Conservation (phyloP, 179 eudicot genomes). For the Beta macrorhiza region DNA sequence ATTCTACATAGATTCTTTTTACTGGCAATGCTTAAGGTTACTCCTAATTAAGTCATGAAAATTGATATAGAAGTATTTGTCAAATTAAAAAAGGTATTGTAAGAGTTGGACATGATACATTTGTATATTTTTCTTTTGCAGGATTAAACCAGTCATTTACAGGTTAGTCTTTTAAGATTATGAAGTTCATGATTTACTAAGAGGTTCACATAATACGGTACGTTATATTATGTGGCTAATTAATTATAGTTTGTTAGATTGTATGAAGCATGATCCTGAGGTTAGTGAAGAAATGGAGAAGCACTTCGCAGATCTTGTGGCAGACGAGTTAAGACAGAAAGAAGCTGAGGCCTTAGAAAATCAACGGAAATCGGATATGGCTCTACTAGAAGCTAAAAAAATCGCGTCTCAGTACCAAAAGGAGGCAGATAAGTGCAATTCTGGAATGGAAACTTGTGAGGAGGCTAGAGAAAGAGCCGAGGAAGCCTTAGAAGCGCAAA, state of each 20-base stretch:
- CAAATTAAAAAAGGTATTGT: not conserved
- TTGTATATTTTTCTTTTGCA: constrained; percentile 19
- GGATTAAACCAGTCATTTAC: constrained; percentile 45
- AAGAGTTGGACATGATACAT: not conserved
- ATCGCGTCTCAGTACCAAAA: constrained; percentile 73
- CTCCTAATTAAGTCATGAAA: not conserved
- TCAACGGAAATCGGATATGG: constrained; percentile 55
- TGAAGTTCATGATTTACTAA: not conserved
- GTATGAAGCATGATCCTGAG: constrained; percentile 69
- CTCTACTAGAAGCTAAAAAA: constrained; percentile 79
- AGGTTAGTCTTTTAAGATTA: constrained; percentile 32
- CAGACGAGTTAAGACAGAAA: constrained; percentile 52
- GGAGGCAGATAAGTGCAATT: constrained; percentile 79
- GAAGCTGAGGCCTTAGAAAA: constrained; percentile 61
- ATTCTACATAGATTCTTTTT: not conserved
- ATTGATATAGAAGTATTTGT: not conserved
- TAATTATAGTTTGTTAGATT: constrained; percentile 35
- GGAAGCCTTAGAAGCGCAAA: constrained; percentile 47
- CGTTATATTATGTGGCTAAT: not conserved
- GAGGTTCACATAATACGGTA: not conserved
- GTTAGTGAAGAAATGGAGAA: constrained; percentile 59
- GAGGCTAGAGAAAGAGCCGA: constrained; percentile 83
- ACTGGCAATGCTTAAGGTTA: not conserved
- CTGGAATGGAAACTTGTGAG: constrained; percentile 89
- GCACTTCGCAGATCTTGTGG: constrained; percentile 42